A percentile compares a stretch with the other conserved stretches of the same genome.
Conservation (phyloP, 192 early-diverging fungal species). For the Entophlyctis helioformis region DNA sequence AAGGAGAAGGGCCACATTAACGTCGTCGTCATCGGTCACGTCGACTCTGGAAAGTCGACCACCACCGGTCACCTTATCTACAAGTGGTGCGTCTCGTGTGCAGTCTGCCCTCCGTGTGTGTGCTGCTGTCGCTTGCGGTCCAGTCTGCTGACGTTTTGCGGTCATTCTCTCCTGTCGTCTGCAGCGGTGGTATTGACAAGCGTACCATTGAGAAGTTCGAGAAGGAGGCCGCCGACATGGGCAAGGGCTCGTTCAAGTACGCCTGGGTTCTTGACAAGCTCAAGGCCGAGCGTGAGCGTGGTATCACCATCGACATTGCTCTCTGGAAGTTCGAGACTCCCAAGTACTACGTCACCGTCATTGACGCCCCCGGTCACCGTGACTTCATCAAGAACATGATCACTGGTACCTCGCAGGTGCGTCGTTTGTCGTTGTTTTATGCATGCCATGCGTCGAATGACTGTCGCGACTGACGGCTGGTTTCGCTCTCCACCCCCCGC, state of each 20-base stretch:
- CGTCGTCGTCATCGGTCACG: constrained; percentile 86
- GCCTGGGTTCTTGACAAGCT: constrained; percentile 99
- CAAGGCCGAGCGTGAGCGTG: constrained; percentile 99
- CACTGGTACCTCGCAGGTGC: constrained; percentile 89
- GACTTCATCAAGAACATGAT: constrained; percentile 97
- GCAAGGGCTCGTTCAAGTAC: constrained; percentile 99
- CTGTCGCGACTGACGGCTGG: too few relatives aligned
- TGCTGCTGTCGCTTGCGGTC: too few relatives aligned
- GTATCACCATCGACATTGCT: constrained; percentile 99
- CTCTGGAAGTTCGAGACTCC: constrained; percentile 92
- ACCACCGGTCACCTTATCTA: constrained; percentile 99
- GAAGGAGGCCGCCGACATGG: constrained; percentile 96
- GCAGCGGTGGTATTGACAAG: constrained; percentile 99
- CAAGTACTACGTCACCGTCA: constrained; percentile 96
- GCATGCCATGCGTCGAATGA: too few relatives aligned
- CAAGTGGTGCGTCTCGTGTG: too few relatives aligned
- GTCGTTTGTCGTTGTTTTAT: constrained; percentile 1
- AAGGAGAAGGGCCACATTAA: constrained; percentile 4
- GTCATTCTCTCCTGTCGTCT: too few relatives aligned
- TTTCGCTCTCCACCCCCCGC: too few relatives aligned
- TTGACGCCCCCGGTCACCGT: constrained; percentile 98
- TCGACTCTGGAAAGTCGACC: constrained; percentile 99
- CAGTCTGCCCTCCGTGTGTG: too few relatives aligned
- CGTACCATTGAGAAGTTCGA: constrained; percentile 99
- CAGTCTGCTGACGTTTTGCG: too few relatives aligned